A percentile compares a stretch with the other conserved stretches of the same genome.
Conservation (phyloP, 2,329 filamentous ascomycete species). For the Ceratocystis alfenasii region DNA sequence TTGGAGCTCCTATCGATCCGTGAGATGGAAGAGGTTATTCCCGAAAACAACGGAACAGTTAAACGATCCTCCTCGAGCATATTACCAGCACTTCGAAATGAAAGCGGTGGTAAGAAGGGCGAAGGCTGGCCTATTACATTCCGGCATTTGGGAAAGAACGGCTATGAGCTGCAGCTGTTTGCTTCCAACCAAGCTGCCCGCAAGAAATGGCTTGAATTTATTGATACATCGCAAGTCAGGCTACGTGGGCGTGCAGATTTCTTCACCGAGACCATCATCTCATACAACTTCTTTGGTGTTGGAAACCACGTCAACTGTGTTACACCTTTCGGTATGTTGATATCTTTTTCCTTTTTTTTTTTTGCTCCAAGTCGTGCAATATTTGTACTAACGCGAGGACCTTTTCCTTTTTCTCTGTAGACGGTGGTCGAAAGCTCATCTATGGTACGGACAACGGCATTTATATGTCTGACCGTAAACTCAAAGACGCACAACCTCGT, state of each 20-base stretch:
- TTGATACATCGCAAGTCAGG: conserved; percentile 79
- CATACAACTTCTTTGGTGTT: conserved; percentile 47
- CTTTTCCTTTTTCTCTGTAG: conserved; percentile 33
- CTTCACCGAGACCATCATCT: conserved; percentile 61
- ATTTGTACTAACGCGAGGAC: conserved; percentile 23
- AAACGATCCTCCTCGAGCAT: conserved; percentile 85
- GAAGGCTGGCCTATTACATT: conserved; percentile 94
- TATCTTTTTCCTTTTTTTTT: background rate
- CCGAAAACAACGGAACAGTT: conserved; percentile 55
- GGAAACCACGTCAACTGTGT: conserved; percentile 87
- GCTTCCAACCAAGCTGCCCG: conserved; percentile 74
- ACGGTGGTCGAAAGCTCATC: conserved; percentile 87
- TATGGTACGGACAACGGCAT: conserved; percentile 92
- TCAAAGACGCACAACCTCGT: conserved; percentile 68
- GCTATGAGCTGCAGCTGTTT: conserved; percentile 83
- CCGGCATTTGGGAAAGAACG: conserved; percentile 86
- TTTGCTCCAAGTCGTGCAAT: background rate
- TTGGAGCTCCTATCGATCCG: conserved; percentile 84
- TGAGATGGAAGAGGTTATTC: conserved; percentile 94
- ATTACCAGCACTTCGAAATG: conserved; percentile 44
- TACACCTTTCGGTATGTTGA: conserved; percentile 67
- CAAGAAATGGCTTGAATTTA: conserved; percentile 95
- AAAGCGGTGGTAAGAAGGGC: conserved; percentile 41
- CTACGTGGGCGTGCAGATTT: conserved; percentile 80
- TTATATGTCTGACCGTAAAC: conserved; percentile 81